Evolutionary conservation across 2,329 filamentous ascomycete genomes (phyloP), one percentile per base, ranked within the genome.

Genomic region (Beauveria caledonica): DNA sequence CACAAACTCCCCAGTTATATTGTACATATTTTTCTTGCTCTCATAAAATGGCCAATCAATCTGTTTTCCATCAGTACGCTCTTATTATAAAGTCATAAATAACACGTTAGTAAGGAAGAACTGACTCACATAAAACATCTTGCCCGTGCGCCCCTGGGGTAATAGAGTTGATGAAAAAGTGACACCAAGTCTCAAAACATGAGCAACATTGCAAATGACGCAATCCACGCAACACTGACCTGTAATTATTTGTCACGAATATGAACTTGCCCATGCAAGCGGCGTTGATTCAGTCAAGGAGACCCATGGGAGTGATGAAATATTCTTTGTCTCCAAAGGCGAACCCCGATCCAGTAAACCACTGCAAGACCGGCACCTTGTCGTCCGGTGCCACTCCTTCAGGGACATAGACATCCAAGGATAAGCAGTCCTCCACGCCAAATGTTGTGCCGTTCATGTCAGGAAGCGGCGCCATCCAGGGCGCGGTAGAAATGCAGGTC

Each of bases 291-390:
- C 56, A 44, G 36, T 66, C 65, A 58, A 67, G 65, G 17, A 67
- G 55, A 2, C 66, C 66, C 19, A 62, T 60, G 3, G 63, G 63
- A 21, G 29, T 44, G 11, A 63, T 39, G 36, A 63, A 62, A 10
- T 62, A 55, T 3, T 66, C 66, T 62, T 67, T 67, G 61, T 58
- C 62, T 1, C 65, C 65, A 62, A 67, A 67, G 1, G 65, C 63
- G 42, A 62, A 66, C 3, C 58, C 64, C 29, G 63, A 62, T 15
- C 66, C 66, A 2, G 60, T 17, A 54, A 65, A 64, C 40, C 42
- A 64, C 11, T 67, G 66, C 33, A 67, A 40, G 25, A 67, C 65
- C 0, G 66, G 66, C 11, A 67, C 62, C 1, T 63, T 52, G 40
- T 66, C 65, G 4, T 64, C 65, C 15, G 64, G 60, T 17, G 42